These are phyloP conservation scores for Trypanosoma conorhini DNA, from an alignment of 208 protist species.

Conservation along the genomic window DNA sequence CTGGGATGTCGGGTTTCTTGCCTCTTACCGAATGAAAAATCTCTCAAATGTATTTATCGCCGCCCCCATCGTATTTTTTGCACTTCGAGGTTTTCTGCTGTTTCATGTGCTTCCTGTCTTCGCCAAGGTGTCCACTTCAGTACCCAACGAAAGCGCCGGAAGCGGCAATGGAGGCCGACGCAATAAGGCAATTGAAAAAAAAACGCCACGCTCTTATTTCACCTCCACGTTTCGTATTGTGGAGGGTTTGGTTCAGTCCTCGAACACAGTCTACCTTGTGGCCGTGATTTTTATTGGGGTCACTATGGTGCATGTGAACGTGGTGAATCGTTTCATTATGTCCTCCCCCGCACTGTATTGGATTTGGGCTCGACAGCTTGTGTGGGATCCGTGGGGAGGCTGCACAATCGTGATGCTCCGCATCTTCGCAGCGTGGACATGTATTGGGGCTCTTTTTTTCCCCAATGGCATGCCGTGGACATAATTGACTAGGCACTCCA, in stretches of 20 bases:
- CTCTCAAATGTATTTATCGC: constrained; percentile 69
- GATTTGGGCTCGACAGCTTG: constrained; percentile 51
- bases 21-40: constrained; percentile 60
- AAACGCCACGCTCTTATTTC: neutral
- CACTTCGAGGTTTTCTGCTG: constrained; percentile 23
- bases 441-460: constrained; percentile 63
- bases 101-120: constrained; percentile 33
- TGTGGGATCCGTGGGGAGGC: constrained; percentile 28
- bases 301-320: constrained; percentile 75
- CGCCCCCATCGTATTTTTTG: constrained; percentile 44
- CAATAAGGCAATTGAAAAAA: neutral
- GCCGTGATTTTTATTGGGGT: constrained; percentile 44
- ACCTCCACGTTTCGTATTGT: constrained; percentile 7
- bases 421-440: constrained; percentile 51
- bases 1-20: constrained; percentile 73
- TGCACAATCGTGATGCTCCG: constrained; percentile 43
- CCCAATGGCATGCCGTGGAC: constrained; percentile 83
- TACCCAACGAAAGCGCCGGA: neutral
- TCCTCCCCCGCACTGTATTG: constrained; percentile 68
- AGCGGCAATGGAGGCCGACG: neutral
- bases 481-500: constrained; percentile 30
- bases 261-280: constrained; percentile 53
- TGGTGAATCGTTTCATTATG: constrained; percentile 77
- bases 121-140: neutral
- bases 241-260: constrained; percentile 40